Evolutionary conservation across 1,284 basidiomycete species (phyloP), one percentile per base, ranked within the genome.

Genomic region (Irpex lacteus): DNA sequence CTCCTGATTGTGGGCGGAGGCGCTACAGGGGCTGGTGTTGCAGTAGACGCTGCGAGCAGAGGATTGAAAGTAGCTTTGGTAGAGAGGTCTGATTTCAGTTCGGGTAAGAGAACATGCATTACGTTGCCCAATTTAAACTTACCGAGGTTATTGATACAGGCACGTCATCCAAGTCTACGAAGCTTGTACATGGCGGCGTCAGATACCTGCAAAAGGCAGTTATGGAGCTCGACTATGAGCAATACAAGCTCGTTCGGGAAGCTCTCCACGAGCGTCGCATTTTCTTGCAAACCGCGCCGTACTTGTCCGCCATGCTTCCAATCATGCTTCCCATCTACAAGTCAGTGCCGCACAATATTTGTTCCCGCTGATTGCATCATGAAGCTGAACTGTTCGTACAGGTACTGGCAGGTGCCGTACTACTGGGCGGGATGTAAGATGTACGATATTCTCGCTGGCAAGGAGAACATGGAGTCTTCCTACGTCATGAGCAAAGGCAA

Each of bases 181-280:
- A 99, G 77, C 89, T 99, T 60, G 96, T 98, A 1, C 97, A 99
- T 78, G 97, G 97, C 34, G 97, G 97, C 64, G 97, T 99, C 0
- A 87, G 97, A 11, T 99, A 99, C 78, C 86, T 99, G 11, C 96
- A 98, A 73, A 98, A 98, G 75, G 97, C 97, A 1, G 86, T 98
- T 61, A 89, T 98, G 74, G 96, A 98, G 75, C 88, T 98, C 67
- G 97, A 98, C 77, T 98, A 98, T 71, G 93, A 94, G 73, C 94
- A 96, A 74, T 98, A 95, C 85, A 98, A 98, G 79, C 92, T 98
- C 71, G 97, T 98, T 32, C 84, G 84, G 38, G 97, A 98, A 77
- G 96, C 97, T 6, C 83, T 99, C 1, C 92, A 95, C 70, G 97
- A 99, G 78, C 88, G 97, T 60, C 86, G 85, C 68, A 96, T 96